phyloP scores from a whole-genome alignment of 2,329 filamentous ascomycete genomes.

The Ophiognomonia clavigignenti-juglandacearum region DNA sequence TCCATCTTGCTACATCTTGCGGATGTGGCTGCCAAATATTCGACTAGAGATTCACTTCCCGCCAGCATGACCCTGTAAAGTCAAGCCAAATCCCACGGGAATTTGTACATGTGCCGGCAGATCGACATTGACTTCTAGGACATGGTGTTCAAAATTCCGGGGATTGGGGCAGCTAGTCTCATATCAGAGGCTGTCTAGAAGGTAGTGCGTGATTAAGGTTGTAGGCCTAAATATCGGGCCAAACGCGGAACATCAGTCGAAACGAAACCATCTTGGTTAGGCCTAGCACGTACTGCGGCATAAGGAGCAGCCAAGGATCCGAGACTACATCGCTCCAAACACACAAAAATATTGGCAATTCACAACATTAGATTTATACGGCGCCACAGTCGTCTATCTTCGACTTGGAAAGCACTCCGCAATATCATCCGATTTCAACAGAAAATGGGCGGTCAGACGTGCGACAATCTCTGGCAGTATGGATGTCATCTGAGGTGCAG shows the following conservation, averaged over 20 bases:
- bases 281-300: background rate
- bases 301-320: slow-evolving; percentile 3
- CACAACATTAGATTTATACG: background rate
- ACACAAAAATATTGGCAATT: background rate
- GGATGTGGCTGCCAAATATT: background rate
- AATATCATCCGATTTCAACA: background rate
- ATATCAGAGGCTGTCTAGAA: background rate
- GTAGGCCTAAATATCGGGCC: slow-evolving; percentile 8
- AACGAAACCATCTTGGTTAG: slow-evolving; percentile 9
- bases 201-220: background rate
- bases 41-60: background rate
- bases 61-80: background rate
- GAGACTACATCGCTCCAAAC: background rate
- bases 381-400: background rate
- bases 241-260: slow-evolving; percentile 13
- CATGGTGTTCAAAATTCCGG: background rate
- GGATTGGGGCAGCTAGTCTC: background rate
- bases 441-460: background rate
- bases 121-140: background rate
- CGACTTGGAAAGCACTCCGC: background rate
- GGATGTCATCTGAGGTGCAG: background rate
- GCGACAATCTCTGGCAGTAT: background rate
- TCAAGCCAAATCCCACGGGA: background rate
- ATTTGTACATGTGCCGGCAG: background rate
- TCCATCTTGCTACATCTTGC: background rate